A percentile compares a stretch with the other conserved stretches of the same genome.
Conservation (phyloP, 2,329 filamentous ascomycete species). For the Alternaria alternata region DNA sequence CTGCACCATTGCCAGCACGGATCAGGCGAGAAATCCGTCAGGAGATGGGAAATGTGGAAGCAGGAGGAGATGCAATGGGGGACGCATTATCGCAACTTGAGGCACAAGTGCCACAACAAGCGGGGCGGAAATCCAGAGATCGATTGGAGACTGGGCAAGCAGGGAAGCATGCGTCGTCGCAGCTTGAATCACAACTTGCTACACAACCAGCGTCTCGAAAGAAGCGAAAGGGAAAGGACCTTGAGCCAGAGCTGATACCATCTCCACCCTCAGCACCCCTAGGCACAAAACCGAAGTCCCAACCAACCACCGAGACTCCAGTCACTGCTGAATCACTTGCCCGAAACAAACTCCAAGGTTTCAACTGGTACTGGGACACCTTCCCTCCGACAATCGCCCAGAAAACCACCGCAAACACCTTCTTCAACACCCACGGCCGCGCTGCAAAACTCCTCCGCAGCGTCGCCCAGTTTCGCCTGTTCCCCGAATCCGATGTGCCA, state of each 20-base stretch:
- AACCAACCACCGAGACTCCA: slow-evolving; percentile 11
- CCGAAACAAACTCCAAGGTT: slow-evolving; percentile 21
- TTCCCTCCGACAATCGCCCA: slow-evolving; percentile 42
- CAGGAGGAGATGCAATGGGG: not conserved
- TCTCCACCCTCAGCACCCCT: slow-evolving; percentile 25
- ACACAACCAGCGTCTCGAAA: not conserved
- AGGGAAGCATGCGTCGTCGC: not conserved
- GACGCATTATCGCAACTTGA: not conserved
- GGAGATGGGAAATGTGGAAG: not conserved
- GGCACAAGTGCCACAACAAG: not conserved
- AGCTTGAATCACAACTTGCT: not conserved
- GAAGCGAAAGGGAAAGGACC: not conserved
- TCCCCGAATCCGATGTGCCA: slow-evolving; percentile 63
- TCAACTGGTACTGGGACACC: slow-evolving; percentile 48
- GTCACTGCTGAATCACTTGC: slow-evolving; percentile 3
- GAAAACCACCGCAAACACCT: slow-evolving; percentile 52
- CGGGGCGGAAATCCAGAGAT: not conserved
- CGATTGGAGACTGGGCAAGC: not conserved
- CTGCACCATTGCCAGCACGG: not conserved
- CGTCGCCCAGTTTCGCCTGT: slow-evolving; percentile 66
- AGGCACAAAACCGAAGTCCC: not conserved
- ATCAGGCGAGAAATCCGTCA: not conserved
- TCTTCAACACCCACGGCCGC: slow-evolving; percentile 51
- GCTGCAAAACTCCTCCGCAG: slow-evolving; percentile 66
- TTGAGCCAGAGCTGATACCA: slow-evolving; percentile 12